These are phyloP conservation scores for Cubamyces lactineus DNA, from an alignment of 768 basidiomycete genomes.

Conservation along the genomic window DNA sequence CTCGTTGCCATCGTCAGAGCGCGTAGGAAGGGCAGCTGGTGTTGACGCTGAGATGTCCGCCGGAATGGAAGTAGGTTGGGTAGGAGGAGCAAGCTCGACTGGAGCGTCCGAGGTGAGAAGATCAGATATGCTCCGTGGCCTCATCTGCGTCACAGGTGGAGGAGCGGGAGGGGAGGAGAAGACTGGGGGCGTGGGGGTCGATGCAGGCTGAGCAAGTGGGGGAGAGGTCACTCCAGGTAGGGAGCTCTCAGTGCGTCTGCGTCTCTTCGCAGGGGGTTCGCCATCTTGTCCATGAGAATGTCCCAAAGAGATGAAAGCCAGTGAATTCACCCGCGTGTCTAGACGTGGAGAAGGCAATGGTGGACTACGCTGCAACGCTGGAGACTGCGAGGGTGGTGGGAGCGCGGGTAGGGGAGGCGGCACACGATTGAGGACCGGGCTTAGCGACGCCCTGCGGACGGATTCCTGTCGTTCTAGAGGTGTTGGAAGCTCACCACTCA, in stretches of 20 bases:
- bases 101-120: constrained; percentile 1
- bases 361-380: constrained; percentile 14
- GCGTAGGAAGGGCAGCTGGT: too few species aligned
- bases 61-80: too few species aligned
- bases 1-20: too few species aligned
- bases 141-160: not conserved
- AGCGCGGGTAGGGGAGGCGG: constrained; percentile 7
- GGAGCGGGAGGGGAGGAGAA: not conserved
- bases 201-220: not conserved
- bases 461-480: constrained; percentile 9
- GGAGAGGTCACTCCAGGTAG: not conserved
- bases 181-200: not conserved
- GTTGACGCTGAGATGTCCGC: not conserved
- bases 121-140: constrained; percentile 15
- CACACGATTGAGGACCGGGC: constrained; percentile 23
- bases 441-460: constrained; percentile 19
- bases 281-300: constrained; percentile 14
- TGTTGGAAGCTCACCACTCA: constrained; percentile 39
- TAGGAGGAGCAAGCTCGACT: too few species aligned
- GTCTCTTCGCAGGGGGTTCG: constrained; percentile 28
- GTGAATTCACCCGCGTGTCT: constrained; percentile 20
- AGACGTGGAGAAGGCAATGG: constrained; percentile 16
- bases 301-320: constrained; percentile 14
- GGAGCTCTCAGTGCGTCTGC: constrained; percentile 26
- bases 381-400: constrained; percentile 16